A percentile compares a stretch with the other conserved stretches of the same genome.
Conservation (phyloP, 2,329 filamentous ascomycete species). For the Pseudogymnoascus sp. region DNA sequence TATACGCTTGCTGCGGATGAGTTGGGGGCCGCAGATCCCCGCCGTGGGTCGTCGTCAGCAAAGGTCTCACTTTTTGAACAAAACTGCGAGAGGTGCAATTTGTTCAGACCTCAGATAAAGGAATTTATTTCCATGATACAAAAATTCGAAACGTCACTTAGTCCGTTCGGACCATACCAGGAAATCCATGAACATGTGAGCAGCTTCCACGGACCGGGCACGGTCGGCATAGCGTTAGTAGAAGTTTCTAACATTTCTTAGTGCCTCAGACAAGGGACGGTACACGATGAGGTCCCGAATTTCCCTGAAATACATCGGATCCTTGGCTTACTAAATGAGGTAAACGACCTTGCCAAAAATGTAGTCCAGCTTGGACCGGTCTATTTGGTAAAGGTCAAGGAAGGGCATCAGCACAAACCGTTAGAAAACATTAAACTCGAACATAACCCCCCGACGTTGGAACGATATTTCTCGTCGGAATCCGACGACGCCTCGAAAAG, state of each 20-base stretch:
- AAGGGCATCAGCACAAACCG: background rate
- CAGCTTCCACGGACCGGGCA: background rate
- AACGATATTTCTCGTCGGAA: slow-evolving; percentile 3
- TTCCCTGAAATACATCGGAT: slow-evolving; percentile 18
- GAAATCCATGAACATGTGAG: slow-evolving; percentile 5
- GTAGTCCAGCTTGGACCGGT: slow-evolving; percentile 21
- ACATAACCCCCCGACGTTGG: background rate
- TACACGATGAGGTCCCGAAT: background rate
- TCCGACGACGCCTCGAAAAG: background rate
- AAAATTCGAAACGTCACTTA: background rate
- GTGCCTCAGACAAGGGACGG: background rate
- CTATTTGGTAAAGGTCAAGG: background rate
- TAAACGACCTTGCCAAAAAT: slow-evolving; percentile 25
- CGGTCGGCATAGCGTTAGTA: background rate
- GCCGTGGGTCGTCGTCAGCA: background rate
- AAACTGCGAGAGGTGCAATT: background rate
- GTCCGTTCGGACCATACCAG: background rate
- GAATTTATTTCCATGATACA: background rate
- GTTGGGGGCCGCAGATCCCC: background rate
- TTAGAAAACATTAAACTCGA: background rate
- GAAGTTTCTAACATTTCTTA: background rate
- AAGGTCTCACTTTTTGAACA: slow-evolving; percentile 3
- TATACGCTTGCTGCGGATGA: background rate
- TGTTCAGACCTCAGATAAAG: background rate
- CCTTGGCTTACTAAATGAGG: slow-evolving; percentile 23